Evolutionary conservation across 768 basidiomycete species (phyloP).

Genomic region (Arthromyces matolae): DNA sequence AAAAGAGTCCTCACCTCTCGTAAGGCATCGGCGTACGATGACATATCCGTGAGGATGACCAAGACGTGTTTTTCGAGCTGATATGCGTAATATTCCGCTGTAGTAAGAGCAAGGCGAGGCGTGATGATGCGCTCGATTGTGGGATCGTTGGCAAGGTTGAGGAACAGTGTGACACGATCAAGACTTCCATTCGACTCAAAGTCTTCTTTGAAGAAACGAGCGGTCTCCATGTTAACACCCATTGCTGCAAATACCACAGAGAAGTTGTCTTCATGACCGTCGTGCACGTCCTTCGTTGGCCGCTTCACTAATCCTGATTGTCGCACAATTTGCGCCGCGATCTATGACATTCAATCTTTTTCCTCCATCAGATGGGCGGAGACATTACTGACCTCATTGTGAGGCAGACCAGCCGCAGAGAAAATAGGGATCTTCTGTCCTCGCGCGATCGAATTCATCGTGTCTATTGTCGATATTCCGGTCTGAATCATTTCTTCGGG

Average conservation of each 20-base stretch:
- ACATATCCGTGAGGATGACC: constrained; percentile 99
- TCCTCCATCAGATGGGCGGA: constrained; percentile 1
- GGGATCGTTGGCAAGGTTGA: constrained; percentile 98
- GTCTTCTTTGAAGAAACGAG: constrained; percentile 99
- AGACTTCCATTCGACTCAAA: constrained; percentile 98
- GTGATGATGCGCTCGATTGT: constrained; percentile 99
- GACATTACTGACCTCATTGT: constrained; percentile 77
- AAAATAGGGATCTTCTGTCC: constrained; percentile 99
- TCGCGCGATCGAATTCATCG: constrained; percentile 98
- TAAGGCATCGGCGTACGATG: constrained; percentile 93
- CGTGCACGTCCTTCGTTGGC: constrained; percentile 95
- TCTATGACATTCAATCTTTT: constrained; percentile 43
- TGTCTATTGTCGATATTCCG: constrained; percentile 97
- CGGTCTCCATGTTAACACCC: constrained; percentile 99
- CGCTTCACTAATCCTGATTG: constrained; percentile 97
- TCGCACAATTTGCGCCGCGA: constrained; percentile 99
- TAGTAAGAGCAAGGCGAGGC: constrained; percentile 94
- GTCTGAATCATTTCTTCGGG: constrained; percentile 99
- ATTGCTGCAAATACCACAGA: constrained; percentile 99
- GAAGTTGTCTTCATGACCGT: constrained; percentile 99
- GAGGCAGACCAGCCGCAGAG: constrained; percentile 96
- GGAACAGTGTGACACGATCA: constrained; percentile 95
- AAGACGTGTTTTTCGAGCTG: constrained; percentile 99
- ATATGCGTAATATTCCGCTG: constrained; percentile 99
- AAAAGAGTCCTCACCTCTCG: constrained; percentile 64